A percentile compares a stretch with the other conserved stretches of the same genome.
phyloP scores from a whole-genome alignment of 2,329 filamentous ascomycete species.

The Ophiostoma novo-ulmi region DNA sequence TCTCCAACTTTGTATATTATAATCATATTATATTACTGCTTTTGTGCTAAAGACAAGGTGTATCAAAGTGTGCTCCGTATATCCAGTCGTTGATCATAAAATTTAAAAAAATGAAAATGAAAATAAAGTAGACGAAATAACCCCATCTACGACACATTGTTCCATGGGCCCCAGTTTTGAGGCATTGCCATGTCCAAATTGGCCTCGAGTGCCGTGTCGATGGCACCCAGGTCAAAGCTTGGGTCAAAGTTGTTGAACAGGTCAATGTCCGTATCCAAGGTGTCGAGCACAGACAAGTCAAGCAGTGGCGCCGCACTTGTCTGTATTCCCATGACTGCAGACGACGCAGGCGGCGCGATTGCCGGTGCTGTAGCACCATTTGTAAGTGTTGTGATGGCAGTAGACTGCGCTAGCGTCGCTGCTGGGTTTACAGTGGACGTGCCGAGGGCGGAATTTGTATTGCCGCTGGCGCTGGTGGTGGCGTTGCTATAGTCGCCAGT shows the following conservation, averaged over 20 bases:
- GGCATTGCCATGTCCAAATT: slow-evolving; percentile 52
- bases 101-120: background rate
- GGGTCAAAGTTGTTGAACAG: slow-evolving; percentile 53
- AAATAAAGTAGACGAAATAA: background rate
- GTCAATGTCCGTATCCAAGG: slow-evolving; percentile 46
- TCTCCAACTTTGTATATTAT: background rate
- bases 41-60: background rate
- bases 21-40: background rate
- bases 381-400: background rate
- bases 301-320: slow-evolving; percentile 3
- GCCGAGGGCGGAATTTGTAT: background rate
- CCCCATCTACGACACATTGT: slow-evolving; percentile 6
- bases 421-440: background rate
- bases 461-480: background rate
- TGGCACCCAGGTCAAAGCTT: slow-evolving; percentile 49
- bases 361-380: background rate
- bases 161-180: slow-evolving; percentile 43
- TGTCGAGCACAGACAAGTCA: slow-evolving; percentile 31
- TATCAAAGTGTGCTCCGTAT: background rate
- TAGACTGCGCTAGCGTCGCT: background rate
- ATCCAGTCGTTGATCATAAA: background rate
- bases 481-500: background rate
- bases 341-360: background rate
- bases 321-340: background rate
- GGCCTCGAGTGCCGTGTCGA: slow-evolving; percentile 51